These are phyloP conservation scores for Termitomyces sp. DNA, from an alignment of 768 basidiomycete species.

Conservation along the genomic window DNA sequence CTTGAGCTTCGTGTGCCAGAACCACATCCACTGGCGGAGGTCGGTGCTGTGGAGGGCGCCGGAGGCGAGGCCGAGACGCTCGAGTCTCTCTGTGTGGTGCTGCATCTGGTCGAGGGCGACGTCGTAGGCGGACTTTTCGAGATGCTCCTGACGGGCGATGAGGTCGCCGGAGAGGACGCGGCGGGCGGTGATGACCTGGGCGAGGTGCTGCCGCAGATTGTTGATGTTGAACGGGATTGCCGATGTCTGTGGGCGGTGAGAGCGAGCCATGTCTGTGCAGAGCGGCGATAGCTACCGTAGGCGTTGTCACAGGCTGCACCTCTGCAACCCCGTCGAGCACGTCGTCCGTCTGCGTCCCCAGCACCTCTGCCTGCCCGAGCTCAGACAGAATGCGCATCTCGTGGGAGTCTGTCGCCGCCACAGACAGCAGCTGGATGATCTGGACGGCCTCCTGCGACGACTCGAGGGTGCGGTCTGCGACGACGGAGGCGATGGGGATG, in stretches of 20 bases:
- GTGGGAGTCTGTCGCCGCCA: conserved; percentile 53
- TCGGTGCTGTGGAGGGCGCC: conserved; percentile 39
- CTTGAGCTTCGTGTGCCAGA: conserved; percentile 69
- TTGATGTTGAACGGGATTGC: conserved; percentile 81
- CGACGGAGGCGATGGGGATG: conserved; percentile 44
- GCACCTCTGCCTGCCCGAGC: conserved; percentile 47
- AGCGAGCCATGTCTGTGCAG: no score
- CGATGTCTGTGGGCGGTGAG: background rate
- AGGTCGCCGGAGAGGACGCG: conserved; percentile 61
- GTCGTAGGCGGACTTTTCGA: conserved; percentile 84
- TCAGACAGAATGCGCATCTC: conserved; percentile 45
- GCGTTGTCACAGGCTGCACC: conserved; percentile 51
- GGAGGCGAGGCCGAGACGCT: conserved; percentile 49
- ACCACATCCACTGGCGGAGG: conserved; percentile 80
- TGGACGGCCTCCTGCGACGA: conserved; percentile 50
- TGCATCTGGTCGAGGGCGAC: conserved; percentile 69
- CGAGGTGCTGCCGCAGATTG: conserved; percentile 64
- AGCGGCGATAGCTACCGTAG: conserved; percentile 19
- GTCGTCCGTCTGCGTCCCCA: conserved; percentile 35
- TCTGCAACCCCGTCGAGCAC: conserved; percentile 51
- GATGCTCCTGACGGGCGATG: conserved; percentile 69
- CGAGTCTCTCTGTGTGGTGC: conserved; percentile 55
- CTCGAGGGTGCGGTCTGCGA: conserved; percentile 52
- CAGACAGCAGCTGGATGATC: conserved; percentile 51
- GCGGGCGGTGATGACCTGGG: conserved; percentile 56